A percentile compares a stretch with the other conserved stretches of the same genome.
These are phyloP conservation scores for Dioscorea dumetorum DNA, from an alignment of 106 monocot species.

Conservation along the genomic window DNA sequence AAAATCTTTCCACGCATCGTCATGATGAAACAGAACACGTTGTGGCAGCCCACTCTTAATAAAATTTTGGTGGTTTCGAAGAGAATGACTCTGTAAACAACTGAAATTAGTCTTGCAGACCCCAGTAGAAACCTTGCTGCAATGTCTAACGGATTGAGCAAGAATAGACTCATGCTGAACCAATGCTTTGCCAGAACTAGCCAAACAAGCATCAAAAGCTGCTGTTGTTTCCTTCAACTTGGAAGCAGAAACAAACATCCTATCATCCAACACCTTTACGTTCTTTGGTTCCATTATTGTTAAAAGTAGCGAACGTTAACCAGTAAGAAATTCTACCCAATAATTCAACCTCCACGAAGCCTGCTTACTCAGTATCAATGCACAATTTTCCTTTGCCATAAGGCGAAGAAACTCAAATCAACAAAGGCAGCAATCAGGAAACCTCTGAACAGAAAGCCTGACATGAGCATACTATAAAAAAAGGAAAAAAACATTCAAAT, in stretches of 20 bases:
- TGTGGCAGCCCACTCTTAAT: constrained; percentile 58
- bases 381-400: not conserved
- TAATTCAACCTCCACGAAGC: constrained; percentile 29
- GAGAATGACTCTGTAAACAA: constrained; percentile 9
- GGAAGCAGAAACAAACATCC: not conserved
- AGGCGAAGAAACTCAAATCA: constrained; percentile 14
- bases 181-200: constrained; percentile 2
- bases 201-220: constrained; percentile 5
- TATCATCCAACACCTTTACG: constrained; percentile 51
- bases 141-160: not conserved
- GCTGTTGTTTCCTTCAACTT: constrained; percentile 36
- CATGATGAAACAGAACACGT: constrained; percentile 39
- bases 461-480: no score
- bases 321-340: constrained; percentile 31
- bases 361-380: constrained; percentile 1
- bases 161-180: not conserved
- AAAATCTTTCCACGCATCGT: constrained; percentile 66
- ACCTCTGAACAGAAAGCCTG: not conserved
- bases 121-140: not conserved
- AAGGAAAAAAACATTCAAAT: no score
- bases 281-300: constrained; percentile 49
- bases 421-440: not conserved
- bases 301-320: constrained; percentile 17
- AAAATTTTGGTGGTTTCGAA: constrained; percentile 57
- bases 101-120: constrained; percentile 4